These are phyloP conservation scores for Tricholoma terreum DNA, from an alignment of 768 basidiomycete genomes.

Conservation along the genomic window DNA sequence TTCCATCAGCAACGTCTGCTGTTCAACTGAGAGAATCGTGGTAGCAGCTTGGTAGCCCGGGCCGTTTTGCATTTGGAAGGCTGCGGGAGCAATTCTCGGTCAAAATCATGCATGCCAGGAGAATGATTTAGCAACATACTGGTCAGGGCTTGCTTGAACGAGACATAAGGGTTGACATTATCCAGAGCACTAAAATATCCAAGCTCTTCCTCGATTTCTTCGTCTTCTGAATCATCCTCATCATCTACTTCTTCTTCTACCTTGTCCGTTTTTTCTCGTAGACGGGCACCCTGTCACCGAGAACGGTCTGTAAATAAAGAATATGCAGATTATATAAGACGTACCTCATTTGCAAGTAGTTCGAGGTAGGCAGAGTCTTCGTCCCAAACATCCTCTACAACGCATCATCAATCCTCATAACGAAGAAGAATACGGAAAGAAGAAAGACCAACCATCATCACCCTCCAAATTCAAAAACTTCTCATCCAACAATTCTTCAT, in stretches of 20 bases:
- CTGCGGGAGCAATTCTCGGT: constrained; percentile 33
- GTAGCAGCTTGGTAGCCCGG: constrained; percentile 70
- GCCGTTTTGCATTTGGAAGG: constrained; percentile 72
- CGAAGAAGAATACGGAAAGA: not conserved
- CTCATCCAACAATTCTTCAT: constrained; percentile 51
- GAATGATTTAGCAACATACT: constrained; percentile 41
- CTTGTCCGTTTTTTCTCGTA: constrained; percentile 52
- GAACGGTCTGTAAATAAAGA: not conserved
- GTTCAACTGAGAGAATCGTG: constrained; percentile 66
- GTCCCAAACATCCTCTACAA: constrained; percentile 83
- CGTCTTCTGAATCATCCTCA: constrained; percentile 49
- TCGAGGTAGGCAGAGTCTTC: constrained; percentile 87
- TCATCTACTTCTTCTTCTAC: constrained; percentile 53
- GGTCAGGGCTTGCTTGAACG: constrained; percentile 77
- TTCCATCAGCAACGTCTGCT: constrained; percentile 82
- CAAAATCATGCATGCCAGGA: not conserved
- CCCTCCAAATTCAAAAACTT: constrained; percentile 60
- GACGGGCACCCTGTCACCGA: constrained; percentile 60
- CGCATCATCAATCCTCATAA: constrained; percentile 11
- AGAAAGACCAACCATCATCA: constrained; percentile 50
- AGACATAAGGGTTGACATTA: constrained; percentile 68
- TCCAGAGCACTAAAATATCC: constrained; percentile 86
- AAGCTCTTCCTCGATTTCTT: constrained; percentile 75
- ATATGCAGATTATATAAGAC: constrained; percentile 10
- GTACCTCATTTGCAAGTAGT: constrained; percentile 78